phyloP scores from a whole-genome alignment of 768 basidiomycete species.

The Fistulinella prunicolor region DNA sequence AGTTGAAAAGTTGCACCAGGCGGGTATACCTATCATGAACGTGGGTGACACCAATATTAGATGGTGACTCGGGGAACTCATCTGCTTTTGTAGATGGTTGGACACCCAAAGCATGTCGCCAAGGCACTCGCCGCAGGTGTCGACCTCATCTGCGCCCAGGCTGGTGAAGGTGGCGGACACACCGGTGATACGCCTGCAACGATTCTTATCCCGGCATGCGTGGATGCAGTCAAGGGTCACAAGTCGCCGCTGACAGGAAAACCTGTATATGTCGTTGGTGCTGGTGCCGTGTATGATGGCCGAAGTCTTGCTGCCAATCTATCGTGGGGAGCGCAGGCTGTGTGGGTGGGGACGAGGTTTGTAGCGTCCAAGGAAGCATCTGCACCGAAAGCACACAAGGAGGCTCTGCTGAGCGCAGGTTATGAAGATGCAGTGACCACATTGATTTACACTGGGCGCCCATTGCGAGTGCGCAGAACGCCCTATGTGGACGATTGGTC shows the following conservation, averaged over 20 bases:
- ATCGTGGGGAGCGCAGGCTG: constrained; percentile 84
- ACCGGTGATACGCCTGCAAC: constrained; percentile 83
- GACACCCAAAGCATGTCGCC: constrained; percentile 86
- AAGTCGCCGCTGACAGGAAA: constrained; percentile 78
- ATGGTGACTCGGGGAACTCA: too few species aligned
- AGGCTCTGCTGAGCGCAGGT: constrained; percentile 63
- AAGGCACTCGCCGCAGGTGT: constrained; percentile 83
- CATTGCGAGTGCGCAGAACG: constrained; percentile 80
- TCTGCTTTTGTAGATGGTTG: constrained; percentile 61
- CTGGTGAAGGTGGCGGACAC: constrained; percentile 87
- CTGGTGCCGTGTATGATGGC: constrained; percentile 90
- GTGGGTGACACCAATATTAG: too few species aligned
- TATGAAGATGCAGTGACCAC: constrained; percentile 81
- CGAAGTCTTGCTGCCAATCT: constrained; percentile 85
- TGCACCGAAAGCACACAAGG: constrained; percentile 84
- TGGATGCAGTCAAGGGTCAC: constrained; percentile 76
- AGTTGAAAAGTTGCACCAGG: constrained; percentile 79
- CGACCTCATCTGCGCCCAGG: constrained; percentile 93
- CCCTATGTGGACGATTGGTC: constrained; percentile 85
- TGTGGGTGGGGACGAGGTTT: constrained; percentile 89
- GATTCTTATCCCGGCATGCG: constrained; percentile 88
- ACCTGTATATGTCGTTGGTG: constrained; percentile 86
- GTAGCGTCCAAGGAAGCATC: constrained; percentile 79
- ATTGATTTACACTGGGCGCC: constrained; percentile 88
- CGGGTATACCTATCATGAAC: constrained; percentile 87